phyloP scores from a whole-genome alignment of 1,284 basidiomycete genomes.

The Trichosporon coremiiforme region DNA sequence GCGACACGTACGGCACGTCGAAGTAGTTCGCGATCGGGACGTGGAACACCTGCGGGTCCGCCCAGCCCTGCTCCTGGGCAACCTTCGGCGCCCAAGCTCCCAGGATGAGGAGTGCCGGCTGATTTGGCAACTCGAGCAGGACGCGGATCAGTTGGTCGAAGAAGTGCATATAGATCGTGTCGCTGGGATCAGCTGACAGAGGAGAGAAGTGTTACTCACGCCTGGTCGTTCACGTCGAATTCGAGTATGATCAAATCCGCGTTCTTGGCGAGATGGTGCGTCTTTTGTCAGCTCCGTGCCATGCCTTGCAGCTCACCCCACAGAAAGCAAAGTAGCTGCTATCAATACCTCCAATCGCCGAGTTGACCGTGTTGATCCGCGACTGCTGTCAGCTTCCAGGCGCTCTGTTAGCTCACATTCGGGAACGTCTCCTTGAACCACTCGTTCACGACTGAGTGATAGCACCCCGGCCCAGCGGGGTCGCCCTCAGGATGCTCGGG shows the following conservation, averaged over 20 bases:
- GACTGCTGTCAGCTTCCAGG: conserved; percentile 14
- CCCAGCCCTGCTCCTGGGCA: conserved; percentile 53
- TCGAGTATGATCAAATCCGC: conserved; percentile 55
- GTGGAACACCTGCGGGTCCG: conserved; percentile 54
- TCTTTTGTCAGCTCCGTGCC: conserved; percentile 31
- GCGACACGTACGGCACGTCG: conserved; percentile 53
- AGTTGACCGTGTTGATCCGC: conserved; percentile 42
- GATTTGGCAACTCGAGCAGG: conserved; percentile 49
- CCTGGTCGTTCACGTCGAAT: conserved; percentile 57
- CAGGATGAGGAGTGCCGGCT: conserved; percentile 54
- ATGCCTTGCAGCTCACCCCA: conserved; percentile 35
- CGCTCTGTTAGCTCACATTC: conserved; percentile 29
- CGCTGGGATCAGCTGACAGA: conserved; percentile 29
- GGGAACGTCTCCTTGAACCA: conserved; percentile 51
- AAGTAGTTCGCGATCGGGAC: conserved; percentile 55
- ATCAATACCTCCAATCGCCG: conserved; percentile 56
- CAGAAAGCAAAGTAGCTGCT: conserved; percentile 57
- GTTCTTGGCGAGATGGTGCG: conserved; percentile 52
- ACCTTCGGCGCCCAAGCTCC: conserved; percentile 54
- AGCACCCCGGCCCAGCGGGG: conserved; percentile 53
- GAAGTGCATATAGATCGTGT: conserved; percentile 48
- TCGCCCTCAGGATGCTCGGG: conserved; percentile 50
- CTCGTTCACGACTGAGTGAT: conserved; percentile 43
- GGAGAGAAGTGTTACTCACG: conserved; percentile 37
- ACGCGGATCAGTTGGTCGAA: conserved; percentile 56